Percentiles rank a stretch among this genome's conserved stretches.
These are phyloP conservation scores for Russula sp. DNA, from an alignment of 768 basidiomycete genomes.

Conservation along the genomic window DNA sequence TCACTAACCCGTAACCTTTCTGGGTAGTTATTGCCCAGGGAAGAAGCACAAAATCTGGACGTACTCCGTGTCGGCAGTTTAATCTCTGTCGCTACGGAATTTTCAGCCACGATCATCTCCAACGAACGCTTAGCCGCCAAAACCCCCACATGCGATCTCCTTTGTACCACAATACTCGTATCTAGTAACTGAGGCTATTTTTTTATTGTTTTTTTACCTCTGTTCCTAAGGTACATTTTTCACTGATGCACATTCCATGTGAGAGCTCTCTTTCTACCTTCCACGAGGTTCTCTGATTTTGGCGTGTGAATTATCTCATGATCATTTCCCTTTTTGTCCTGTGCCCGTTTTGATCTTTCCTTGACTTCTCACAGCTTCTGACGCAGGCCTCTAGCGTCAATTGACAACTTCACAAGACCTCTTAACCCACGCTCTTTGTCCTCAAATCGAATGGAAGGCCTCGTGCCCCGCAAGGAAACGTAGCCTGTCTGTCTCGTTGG, in stretches of 20 bases:
- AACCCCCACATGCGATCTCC: background rate
- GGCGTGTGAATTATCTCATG: constrained; percentile 6
- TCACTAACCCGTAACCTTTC: background rate
- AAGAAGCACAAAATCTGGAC: background rate
- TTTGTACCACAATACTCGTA: background rate
- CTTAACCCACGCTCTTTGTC: constrained; percentile 21
- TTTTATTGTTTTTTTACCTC: background rate
- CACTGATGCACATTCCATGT: background rate
- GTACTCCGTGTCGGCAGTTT: background rate
- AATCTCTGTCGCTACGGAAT: constrained; percentile 8
- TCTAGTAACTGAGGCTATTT: background rate
- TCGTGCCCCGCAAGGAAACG: background rate
- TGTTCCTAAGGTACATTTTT: background rate
- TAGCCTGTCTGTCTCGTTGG: constrained; percentile 1
- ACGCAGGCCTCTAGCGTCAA: constrained; percentile 13
- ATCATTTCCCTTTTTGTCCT: constrained; percentile 7
- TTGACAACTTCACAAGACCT: constrained; percentile 4
- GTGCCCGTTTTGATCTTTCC: constrained; percentile 10
- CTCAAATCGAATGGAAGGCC: constrained; percentile 20
- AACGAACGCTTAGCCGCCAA: background rate
- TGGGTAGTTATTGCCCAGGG: constrained; percentile 1
- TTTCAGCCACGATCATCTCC: constrained; percentile 1
- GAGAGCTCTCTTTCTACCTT: background rate
- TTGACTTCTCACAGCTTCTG: constrained; percentile 8
- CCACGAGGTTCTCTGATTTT: constrained; percentile 9